Conservation (phyloP, 495 filamentous ascomycete species). For the Acidomyces sp. region DNA sequence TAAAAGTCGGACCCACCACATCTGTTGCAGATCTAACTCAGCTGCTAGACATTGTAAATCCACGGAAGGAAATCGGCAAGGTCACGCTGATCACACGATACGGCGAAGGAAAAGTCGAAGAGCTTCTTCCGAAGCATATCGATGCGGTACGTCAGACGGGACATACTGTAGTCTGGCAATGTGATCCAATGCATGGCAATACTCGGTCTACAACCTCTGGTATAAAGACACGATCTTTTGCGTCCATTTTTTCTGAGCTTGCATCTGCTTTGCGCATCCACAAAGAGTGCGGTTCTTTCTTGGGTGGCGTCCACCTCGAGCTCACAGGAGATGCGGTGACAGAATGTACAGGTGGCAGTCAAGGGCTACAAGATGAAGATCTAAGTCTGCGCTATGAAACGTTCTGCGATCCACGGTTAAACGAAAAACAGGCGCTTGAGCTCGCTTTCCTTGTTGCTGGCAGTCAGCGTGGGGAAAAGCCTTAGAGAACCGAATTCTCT, state of each 20-base stretch:
- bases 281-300: slow-evolving; percentile 61
- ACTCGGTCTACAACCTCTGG: slow-evolving; percentile 54
- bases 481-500: no score
- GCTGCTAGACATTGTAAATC: slow-evolving; percentile 76
- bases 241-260: slow-evolving; percentile 73
- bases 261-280: slow-evolving; percentile 70
- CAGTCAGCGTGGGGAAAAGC: slow-evolving; percentile 51
- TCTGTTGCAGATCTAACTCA: slow-evolving; percentile 53
- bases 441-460: slow-evolving; percentile 87
- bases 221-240: slow-evolving; percentile 82
- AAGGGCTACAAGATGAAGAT: slow-evolving; percentile 75
- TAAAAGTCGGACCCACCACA: slow-evolving; percentile 89
- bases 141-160: slow-evolving; percentile 63
- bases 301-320: slow-evolving; percentile 91
- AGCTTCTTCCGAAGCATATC: slow-evolving; percentile 69
- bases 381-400: slow-evolving; percentile 78
- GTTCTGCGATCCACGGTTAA: slow-evolving; percentile 88
- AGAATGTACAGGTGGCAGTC: slow-evolving; percentile 86
- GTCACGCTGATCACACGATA: slow-evolving; percentile 94
- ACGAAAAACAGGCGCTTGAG: slow-evolving; percentile 95
- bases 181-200: slow-evolving; percentile 97
- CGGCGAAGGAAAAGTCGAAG: slow-evolving; percentile 57
- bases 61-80: slow-evolving; percentile 66
- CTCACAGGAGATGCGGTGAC: slow-evolving; percentile 92
- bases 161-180: slow-evolving; percentile 86